A percentile compares a stretch with the other conserved stretches of the same genome.
Evolutionary conservation across 176 grass and related monocot species (phyloP).

Genomic region (Luzula sylvatica): DNA sequence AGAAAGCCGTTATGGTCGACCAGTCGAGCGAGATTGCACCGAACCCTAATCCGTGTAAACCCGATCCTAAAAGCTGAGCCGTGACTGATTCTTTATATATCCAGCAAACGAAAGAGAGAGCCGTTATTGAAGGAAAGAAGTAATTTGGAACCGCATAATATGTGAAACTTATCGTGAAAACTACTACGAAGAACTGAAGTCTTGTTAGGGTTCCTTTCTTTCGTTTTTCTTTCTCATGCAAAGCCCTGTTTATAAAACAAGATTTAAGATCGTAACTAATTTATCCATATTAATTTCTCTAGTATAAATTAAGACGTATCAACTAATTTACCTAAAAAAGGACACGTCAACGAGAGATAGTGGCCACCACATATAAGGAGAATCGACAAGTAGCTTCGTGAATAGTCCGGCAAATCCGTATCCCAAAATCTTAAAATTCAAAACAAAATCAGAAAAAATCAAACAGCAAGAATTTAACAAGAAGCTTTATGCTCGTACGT

Average conservation of each 20-base stretch:
- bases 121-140: slow-evolving; percentile 4
- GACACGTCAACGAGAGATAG: slow-evolving; percentile 59
- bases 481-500: not conserved
- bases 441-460: too few species aligned
- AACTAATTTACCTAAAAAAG: slow-evolving; percentile 44
- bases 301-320: too few species aligned
- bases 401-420: slow-evolving; percentile 84
- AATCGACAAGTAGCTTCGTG: slow-evolving; percentile 60
- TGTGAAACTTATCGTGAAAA: not conserved
- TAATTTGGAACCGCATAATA: slow-evolving; percentile 17
- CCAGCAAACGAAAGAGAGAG: slow-evolving; percentile 9
- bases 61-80: slow-evolving; percentile 21
- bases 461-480: not conserved
- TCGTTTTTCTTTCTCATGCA: slow-evolving; percentile 19
- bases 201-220: not conserved
- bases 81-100: slow-evolving; percentile 5
- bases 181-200: slow-evolving; percentile 15
- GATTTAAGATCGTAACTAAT: too few species aligned
- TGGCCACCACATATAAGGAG: slow-evolving; percentile 96
- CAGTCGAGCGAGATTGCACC: slow-evolving; percentile 12
- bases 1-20: not conserved
- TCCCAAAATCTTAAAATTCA: slow-evolving; percentile 50
- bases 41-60: slow-evolving; percentile 1
- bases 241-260: not conserved
- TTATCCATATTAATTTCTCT: too few species aligned